Conservation (phyloP, 2,329 filamentous ascomycete genomes). For the Tolypocladium guangdongense region DNA sequence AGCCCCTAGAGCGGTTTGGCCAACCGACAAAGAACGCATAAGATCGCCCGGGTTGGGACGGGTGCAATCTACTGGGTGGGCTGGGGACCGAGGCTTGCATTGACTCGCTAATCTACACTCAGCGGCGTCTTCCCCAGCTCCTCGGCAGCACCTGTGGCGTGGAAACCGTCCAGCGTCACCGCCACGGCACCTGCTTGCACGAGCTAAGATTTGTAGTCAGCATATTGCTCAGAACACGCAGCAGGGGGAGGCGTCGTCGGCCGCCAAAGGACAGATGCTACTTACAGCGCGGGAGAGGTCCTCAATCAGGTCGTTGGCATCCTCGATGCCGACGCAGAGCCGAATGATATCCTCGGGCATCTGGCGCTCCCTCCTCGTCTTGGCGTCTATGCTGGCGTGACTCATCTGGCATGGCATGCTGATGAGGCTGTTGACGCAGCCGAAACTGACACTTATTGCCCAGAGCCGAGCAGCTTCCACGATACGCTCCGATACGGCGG, state of each 20-base stretch:
- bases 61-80: not conserved
- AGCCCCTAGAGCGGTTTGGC: not conserved
- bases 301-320: slow-evolving; percentile 82
- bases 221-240: not conserved
- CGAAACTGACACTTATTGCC: slow-evolving; percentile 95
- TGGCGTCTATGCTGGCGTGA: slow-evolving; percentile 94
- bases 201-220: slow-evolving; percentile 39
- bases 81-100: too few species aligned
- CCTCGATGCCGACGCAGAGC: slow-evolving; percentile 92
- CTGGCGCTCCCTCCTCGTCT: slow-evolving; percentile 76
- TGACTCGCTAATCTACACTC: slow-evolving; percentile 4
- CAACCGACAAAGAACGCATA: not conserved
- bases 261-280: slow-evolving; percentile 13
- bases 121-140: slow-evolving; percentile 20
- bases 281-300: slow-evolving; percentile 84
- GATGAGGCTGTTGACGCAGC: slow-evolving; percentile 95
- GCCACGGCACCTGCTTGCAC: slow-evolving; percentile 91
- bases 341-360: slow-evolving; percentile 97
- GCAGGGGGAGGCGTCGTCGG: not conserved
- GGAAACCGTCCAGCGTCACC: slow-evolving; percentile 73
- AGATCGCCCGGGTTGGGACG: not conserved
- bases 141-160: slow-evolving; percentile 39
- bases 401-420: slow-evolving; percentile 99
- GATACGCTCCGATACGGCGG: slow-evolving; percentile 75
- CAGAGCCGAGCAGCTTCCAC: slow-evolving; percentile 87